These are phyloP conservation scores for Wickerhamomyces queroliae DNA, from an alignment of 805 yeast species.

Conservation along the genomic window DNA sequence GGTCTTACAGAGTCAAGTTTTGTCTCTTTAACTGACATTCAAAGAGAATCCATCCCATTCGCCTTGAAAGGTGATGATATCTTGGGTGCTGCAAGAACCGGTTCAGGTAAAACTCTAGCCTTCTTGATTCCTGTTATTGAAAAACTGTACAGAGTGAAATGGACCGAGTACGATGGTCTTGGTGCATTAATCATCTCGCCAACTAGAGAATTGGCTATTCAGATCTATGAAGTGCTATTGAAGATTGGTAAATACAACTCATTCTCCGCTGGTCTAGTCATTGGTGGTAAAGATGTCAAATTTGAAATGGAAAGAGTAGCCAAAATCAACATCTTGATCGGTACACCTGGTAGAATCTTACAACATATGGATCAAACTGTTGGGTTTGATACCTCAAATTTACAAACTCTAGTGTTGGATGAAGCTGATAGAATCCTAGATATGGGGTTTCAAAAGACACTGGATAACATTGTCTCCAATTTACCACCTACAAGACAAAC, in stretches of 20 bases:
- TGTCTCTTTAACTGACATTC: constrained; percentile 79
- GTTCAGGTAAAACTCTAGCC: constrained; percentile 93
- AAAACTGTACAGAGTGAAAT: constrained; percentile 41
- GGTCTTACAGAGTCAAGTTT: constrained; percentile 82
- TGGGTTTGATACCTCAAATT: constrained; percentile 54
- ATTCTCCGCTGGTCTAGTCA: constrained; percentile 56
- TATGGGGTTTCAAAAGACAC: constrained; percentile 65
- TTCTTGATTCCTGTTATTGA: constrained; percentile 82
- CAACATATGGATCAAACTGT: constrained; percentile 67
- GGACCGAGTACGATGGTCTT: constrained; percentile 31
- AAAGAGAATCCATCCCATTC: constrained; percentile 67
- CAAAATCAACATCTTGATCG: constrained; percentile 74
- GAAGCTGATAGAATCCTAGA: constrained; percentile 92
- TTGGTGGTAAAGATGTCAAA: constrained; percentile 57
- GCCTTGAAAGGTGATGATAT: constrained; percentile 84
- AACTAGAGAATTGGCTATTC: constrained; percentile 65
- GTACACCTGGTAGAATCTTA: constrained; percentile 86
- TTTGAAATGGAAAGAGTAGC: constrained; percentile 68
- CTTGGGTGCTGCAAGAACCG: constrained; percentile 94
- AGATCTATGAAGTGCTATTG: constrained; percentile 63
- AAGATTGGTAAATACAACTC: constrained; percentile 56
- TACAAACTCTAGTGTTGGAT: constrained; percentile 76
- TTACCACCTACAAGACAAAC: constrained; percentile 91
- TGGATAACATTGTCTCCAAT: constrained; percentile 58
- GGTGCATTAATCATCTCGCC: constrained; percentile 74